Conservation (phyloP, 2,329 filamentous ascomycete genomes). For the Curvularia verruculosa region DNA sequence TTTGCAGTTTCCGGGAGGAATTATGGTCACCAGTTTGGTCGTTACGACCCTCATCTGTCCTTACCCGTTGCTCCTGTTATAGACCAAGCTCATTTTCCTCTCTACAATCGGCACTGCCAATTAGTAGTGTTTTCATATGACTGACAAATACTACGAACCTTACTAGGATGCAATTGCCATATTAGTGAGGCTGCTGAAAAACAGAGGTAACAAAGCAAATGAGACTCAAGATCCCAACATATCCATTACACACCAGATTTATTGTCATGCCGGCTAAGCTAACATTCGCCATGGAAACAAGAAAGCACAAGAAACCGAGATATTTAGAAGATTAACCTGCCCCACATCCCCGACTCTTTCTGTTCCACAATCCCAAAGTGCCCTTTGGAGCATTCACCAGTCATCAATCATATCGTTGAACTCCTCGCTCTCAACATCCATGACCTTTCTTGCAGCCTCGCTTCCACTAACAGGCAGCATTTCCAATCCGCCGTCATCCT, state of each 20-base stretch:
- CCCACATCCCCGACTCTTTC: not conserved
- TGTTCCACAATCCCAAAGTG: not conserved
- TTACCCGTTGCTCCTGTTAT: not conserved
- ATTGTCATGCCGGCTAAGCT: not conserved
- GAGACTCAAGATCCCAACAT: no score
- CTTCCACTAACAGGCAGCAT: conserved; percentile 55
- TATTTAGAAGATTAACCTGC: not conserved
- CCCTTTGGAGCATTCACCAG: conserved; percentile 38
- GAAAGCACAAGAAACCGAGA: not conserved
- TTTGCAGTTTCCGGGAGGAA: not conserved
- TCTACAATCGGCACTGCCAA: not conserved
- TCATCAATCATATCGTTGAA: conserved; percentile 56
- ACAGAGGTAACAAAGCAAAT: no score
- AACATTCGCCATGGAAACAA: not conserved
- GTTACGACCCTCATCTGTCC: not conserved
- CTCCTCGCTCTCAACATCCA: conserved; percentile 52
- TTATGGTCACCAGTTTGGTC: not conserved
- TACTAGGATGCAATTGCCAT: no score
- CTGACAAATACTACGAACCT: not conserved
- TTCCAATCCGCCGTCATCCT: conserved; percentile 55
- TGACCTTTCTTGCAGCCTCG: conserved; percentile 56
- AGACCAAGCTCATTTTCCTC: not conserved
- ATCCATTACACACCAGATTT: no score
- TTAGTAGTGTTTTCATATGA: not conserved
- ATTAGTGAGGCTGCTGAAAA: no score